A percentile compares a stretch with the other conserved stretches of the same genome.
These are phyloP conservation scores for Laetiporus sulphureus DNA, from an alignment of 1,284 basidiomycete genomes.

Conservation along the genomic window DNA sequence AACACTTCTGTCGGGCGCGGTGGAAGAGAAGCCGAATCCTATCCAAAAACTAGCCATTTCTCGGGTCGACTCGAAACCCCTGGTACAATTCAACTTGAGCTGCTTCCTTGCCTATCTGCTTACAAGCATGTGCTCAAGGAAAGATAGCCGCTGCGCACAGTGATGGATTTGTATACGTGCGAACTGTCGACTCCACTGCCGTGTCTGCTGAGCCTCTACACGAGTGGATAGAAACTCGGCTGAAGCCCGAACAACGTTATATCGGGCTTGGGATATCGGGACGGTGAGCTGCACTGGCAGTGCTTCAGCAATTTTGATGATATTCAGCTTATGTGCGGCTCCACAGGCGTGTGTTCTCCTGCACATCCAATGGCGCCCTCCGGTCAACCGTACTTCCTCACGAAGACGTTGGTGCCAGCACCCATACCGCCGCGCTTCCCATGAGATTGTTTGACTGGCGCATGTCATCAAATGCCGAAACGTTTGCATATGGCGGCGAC, in stretches of 20 bases:
- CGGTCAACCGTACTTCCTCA: slow-evolving; percentile 36
- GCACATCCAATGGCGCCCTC: slow-evolving; percentile 68
- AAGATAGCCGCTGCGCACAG: slow-evolving; percentile 61
- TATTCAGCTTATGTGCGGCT: neutral
- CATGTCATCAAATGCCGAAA: slow-evolving; percentile 42
- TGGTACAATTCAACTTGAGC: too few relatives aligned
- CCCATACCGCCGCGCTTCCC: slow-evolving; percentile 40
- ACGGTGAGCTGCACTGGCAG: slow-evolving; percentile 30
- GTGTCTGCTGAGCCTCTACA: slow-evolving; percentile 29
- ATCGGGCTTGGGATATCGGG: slow-evolving; percentile 49
- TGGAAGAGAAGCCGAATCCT: slow-evolving; percentile 28
- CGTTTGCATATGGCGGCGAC: slow-evolving; percentile 80
- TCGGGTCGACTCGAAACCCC: slow-evolving; percentile 9
- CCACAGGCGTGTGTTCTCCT: slow-evolving; percentile 50
- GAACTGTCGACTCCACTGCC: slow-evolving; percentile 34
- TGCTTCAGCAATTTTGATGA: neutral
- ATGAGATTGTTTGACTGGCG: slow-evolving; percentile 61
- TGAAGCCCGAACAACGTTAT: slow-evolving; percentile 46
- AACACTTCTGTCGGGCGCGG: slow-evolving; percentile 30
- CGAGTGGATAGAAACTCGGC: slow-evolving; percentile 59
- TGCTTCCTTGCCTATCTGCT: too few relatives aligned
- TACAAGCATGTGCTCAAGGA: slow-evolving; percentile 19
- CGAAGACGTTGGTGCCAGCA: slow-evolving; percentile 17
- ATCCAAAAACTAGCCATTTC: slow-evolving; percentile 35
- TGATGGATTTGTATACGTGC: slow-evolving; percentile 50